Base-by-base conservation (phyloP, 768 basidiomycete species). In the Dacryopinax primogenitus region DNA sequence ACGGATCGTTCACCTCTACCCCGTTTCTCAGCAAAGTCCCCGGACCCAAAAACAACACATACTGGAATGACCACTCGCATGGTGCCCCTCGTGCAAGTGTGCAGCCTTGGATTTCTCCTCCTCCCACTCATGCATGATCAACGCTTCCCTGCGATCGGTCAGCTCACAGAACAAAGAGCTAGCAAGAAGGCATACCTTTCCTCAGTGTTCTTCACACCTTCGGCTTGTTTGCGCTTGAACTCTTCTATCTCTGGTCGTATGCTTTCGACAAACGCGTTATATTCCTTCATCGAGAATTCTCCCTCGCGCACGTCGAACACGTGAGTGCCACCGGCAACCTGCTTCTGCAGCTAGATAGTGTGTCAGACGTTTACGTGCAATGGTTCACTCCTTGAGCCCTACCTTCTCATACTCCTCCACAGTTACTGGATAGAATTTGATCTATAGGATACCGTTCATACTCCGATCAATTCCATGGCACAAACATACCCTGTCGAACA, bases 401-500 rank as follows among this genome's bases (percentile, higher is more conserved):
- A 83, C 83, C 74, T 83, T 71, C 0, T 78, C 35, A 66, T 85
- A 87, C 26, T 76, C 74, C 26, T 74, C 77, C 67, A 82, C 82
- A 26, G 65, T 74, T 37, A 85, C 75, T 0, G 76, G 74, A 16
- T 79, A 77, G 69, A 85, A 85, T 16, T 75, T 74, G n/a, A 86
- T 72, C 81, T 84, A 41, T 1, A n/a, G 0, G 23, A 28, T 4
- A 37, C 18, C 15, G 26, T 6, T n/a, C n/a, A n/a, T n/a, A n/a
- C n/a, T n/a, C n/a, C n/a, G n/a, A n/a, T n/a, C n/a, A n/a, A n/a
- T n/a, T n/a, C n/a, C n/a, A n/a, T 18, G 18, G 36, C 36, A 9
- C 3, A 7, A 1, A 1, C 71, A n/a, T 62, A 81, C 83, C 72
- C 85, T 83, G 69, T 87, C 86, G 65, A 88, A 88, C 0, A 82